phyloP scores from a whole-genome alignment of 257 asterid genomes.

The Fraxinus americana region DNA sequence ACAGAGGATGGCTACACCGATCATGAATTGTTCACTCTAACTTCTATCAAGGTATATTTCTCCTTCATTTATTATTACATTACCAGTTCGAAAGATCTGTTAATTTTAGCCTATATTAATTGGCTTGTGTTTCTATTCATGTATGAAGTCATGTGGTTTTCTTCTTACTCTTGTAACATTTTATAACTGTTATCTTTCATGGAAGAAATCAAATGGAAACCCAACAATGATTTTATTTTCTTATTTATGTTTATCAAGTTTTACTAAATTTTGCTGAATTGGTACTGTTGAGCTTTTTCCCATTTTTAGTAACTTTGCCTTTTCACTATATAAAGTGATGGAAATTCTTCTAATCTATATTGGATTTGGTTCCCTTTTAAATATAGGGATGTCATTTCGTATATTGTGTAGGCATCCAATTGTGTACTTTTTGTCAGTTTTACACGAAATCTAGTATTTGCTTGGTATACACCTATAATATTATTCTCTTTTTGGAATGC shows the following conservation, averaged over 20 bases:
- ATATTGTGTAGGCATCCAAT: background rate
- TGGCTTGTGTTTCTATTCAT: background rate
- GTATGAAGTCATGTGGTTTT: background rate
- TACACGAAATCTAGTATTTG: background rate
- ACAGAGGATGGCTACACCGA: conserved; percentile 75
- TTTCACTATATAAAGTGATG: background rate
- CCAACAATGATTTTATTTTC: background rate
- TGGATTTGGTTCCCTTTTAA: background rate
- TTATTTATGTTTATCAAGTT: background rate
- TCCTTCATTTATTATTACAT: background rate
- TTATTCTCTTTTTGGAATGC: background rate
- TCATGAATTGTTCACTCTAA: conserved; percentile 70
- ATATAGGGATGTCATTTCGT: background rate
- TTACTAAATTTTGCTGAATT: background rate
- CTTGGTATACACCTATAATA: background rate
- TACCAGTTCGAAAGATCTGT: background rate
- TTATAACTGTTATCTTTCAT: conserved; percentile 8
- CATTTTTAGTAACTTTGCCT: background rate
- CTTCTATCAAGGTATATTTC: conserved; percentile 68
- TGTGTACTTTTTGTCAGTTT: background rate
- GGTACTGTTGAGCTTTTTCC: background rate
- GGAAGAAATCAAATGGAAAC: background rate
- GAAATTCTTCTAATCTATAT: background rate
- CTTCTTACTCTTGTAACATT: background rate
- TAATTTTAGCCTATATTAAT: background rate